Evolutionary conservation across 2,329 filamentous ascomycete species (phyloP).

Genomic region (Pseudofabraea citricarpa): DNA sequence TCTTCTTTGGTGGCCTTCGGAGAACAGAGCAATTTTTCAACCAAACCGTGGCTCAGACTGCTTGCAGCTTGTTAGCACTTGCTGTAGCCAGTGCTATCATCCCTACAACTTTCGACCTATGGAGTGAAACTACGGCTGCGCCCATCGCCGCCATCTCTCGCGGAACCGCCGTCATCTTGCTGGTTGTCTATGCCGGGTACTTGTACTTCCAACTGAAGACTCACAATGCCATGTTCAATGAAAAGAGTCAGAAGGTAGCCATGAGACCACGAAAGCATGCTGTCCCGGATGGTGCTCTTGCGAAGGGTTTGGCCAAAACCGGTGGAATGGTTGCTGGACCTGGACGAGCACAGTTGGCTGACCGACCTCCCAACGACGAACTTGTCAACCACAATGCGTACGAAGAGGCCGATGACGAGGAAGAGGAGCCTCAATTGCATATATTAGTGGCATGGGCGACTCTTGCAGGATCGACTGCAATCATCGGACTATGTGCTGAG

Average conservation of each 20-base stretch:
- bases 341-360: slow-evolving; percentile 18
- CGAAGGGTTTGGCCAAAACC: slow-evolving; percentile 23
- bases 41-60: slow-evolving; percentile 84
- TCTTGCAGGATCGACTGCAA: slow-evolving; percentile 63
- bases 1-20: slow-evolving; percentile 70
- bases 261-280: slow-evolving; percentile 44
- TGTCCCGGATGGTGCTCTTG: slow-evolving; percentile 24
- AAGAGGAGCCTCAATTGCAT: slow-evolving; percentile 72
- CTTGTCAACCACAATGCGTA: slow-evolving; percentile 34
- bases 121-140: slow-evolving; percentile 34
- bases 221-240: slow-evolving; percentile 74
- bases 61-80: slow-evolving; percentile 63
- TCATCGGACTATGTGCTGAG: slow-evolving; percentile 72
- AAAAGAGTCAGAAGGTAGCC: slow-evolving; percentile 71
- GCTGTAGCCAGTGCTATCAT: slow-evolving; percentile 80
- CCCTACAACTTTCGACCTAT: slow-evolving; percentile 76
- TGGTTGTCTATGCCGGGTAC: slow-evolving; percentile 79
- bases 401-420: slow-evolving; percentile 57
- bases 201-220: slow-evolving; percentile 90
- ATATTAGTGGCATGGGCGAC: slow-evolving; percentile 68
- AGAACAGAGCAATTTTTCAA: slow-evolving; percentile 86
- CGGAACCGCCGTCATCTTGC: slow-evolving; percentile 72
- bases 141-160: slow-evolving; percentile 58
- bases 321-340: slow-evolving; percentile 25
- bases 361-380: slow-evolving; percentile 26